Percentiles rank a stretch among this genome's conserved stretches.
Conservation (phyloP, 192 early-diverging fungal species). For the Coemansia sp. region DNA sequence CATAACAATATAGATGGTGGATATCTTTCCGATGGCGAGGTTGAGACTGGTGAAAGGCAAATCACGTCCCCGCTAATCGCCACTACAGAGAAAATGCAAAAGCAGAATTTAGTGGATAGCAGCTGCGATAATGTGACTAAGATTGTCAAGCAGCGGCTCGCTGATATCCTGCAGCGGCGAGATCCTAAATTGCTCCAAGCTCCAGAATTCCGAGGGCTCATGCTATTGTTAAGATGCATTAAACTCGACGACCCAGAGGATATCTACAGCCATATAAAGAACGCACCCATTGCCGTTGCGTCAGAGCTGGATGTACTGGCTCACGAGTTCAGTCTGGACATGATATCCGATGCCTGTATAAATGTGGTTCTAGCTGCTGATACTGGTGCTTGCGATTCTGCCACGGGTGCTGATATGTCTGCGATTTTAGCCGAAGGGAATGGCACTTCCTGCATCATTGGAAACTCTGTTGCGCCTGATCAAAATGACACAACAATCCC, state of each 20-base stretch:
- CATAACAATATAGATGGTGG: slow-evolving; percentile 1
- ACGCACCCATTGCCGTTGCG: slow-evolving; percentile 10
- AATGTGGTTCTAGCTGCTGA: slow-evolving; percentile 12
- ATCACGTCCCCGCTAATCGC: background rate
- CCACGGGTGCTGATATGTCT: background rate
- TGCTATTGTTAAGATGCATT: slow-evolving; percentile 40
- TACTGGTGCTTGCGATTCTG: background rate
- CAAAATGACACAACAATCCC: background rate
- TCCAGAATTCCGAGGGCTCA: slow-evolving; percentile 24
- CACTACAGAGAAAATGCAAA: no score
- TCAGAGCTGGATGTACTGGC: slow-evolving; percentile 34
- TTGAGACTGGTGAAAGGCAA: background rate
- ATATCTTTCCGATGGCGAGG: slow-evolving; percentile 26
- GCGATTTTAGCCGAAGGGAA: no score
- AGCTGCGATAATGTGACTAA: slow-evolving; percentile 14
- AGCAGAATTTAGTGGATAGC: background rate
- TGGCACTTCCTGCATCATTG: no score
- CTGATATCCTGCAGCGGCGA: slow-evolving; percentile 15
- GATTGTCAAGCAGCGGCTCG: slow-evolving; percentile 28
- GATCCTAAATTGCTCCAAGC: slow-evolving; percentile 34
- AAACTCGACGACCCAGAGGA: slow-evolving; percentile 26
- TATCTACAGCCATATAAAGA: slow-evolving; percentile 13
- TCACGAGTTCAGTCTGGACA: slow-evolving; percentile 29
- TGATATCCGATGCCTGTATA: slow-evolving; percentile 30
- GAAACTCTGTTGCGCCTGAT: no score